Evolutionary conservation across 768 basidiomycete species (phyloP), one percentile per base, ranked within the genome.

Genomic region (Asterophora lycoperdoides): DNA sequence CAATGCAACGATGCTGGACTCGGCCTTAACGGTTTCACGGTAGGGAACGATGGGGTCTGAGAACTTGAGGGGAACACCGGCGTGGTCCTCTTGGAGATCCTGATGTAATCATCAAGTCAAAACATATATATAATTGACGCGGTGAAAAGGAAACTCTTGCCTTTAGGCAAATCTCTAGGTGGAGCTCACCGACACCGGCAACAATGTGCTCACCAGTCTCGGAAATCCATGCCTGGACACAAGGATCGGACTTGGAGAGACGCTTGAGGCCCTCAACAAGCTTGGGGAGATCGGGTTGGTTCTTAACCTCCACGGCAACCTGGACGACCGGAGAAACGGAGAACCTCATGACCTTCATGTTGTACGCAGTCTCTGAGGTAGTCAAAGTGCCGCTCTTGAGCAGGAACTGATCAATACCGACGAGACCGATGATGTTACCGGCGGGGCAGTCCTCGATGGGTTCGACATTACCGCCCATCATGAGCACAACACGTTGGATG

Each of bases 271-370:
- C 96, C 80, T 98, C 96, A 54, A 98, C 96, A 57, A 99, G 89
- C 77, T 99, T 99, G 64, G 96, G 96, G 41, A 99, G 80, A 80
- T 99, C 96, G 51, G 91, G 82, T 50, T 96, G 93, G 70, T 98
- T 99, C 87, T 98, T 98, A 72, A 98, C 96, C 72, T 99, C 96
- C 60, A 99, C 96, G 57, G 96, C 92, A 64, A 97, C 93, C 68
- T 84, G 96, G 38, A 99, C 96, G 77, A 99, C 96, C 59, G 96
- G 96, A 26, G 96, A 98, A 49, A 99, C 96, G 68, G 94, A 98
- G 83, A 97, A 97, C 76, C 89, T 92, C 96, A 98, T 99, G 72
- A 99, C 93, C 77, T 77, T 92, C 93, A 99, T 96, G 80, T 99
- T 99, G 80, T 99, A 95, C 44, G 96, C 96, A 45, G 93, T 96